Evolutionary conservation across 495 filamentous ascomycete species (phyloP).

Genomic region (Glutinoglossum americanum): DNA sequence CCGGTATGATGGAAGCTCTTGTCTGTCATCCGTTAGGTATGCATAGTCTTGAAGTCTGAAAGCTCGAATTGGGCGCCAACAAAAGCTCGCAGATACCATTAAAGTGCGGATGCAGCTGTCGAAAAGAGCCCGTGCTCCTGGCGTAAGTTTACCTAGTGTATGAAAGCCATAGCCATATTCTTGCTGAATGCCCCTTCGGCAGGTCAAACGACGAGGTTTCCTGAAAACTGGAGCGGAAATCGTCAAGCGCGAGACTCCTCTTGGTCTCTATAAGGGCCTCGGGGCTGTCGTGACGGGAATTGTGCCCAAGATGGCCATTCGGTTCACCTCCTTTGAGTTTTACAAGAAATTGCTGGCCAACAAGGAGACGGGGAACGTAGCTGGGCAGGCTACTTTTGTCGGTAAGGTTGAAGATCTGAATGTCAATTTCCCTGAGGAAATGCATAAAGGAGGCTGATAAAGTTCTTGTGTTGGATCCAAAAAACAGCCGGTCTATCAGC

Average conservation of each 20-base stretch:
- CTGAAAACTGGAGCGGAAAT: slow-evolving; percentile 71
- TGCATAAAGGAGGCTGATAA: neutral
- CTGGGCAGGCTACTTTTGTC: slow-evolving; percentile 61
- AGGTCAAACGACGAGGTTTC: slow-evolving; percentile 70
- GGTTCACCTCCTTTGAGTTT: slow-evolving; percentile 90
- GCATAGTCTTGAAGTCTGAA: neutral
- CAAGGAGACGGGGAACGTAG: slow-evolving; percentile 43
- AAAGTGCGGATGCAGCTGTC: slow-evolving; percentile 99
- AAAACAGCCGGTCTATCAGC: slow-evolving; percentile 61
- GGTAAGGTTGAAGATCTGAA: slow-evolving; percentile 23
- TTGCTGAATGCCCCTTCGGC: slow-evolving; percentile 2
- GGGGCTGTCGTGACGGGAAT: slow-evolving; percentile 93
- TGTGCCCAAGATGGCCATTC: slow-evolving; percentile 98
- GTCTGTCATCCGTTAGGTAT: slow-evolving; percentile 84
- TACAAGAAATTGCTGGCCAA: slow-evolving; percentile 73
- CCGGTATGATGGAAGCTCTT: slow-evolving; percentile 98
- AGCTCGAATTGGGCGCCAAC: neutral
- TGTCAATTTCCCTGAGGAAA: neutral
- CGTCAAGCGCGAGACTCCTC: slow-evolving; percentile 65
- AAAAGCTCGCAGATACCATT: slow-evolving; percentile 47
- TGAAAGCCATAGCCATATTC: no score
- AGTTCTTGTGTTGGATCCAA: neutral
- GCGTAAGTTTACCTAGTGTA: slow-evolving; percentile 26
- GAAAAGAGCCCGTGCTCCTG: slow-evolving; percentile 57
- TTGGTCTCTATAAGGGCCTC: slow-evolving; percentile 91